Conservation (phyloP, 148 eudicot genomes). For the Chenopodium formosanum region DNA sequence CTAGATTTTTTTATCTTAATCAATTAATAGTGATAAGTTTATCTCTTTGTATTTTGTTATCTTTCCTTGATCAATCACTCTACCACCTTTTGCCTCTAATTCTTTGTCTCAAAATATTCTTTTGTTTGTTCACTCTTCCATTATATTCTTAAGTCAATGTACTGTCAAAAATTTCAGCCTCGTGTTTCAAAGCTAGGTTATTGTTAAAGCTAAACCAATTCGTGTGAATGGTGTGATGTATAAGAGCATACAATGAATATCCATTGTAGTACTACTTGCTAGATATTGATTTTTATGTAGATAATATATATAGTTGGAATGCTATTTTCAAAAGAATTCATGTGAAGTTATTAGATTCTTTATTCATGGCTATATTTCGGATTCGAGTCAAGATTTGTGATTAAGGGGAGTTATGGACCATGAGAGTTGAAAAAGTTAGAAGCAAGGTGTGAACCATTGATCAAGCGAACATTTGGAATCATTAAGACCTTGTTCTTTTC, state of each 20-base stretch:
- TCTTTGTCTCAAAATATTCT: not conserved
- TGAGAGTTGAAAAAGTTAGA: too few relatives aligned
- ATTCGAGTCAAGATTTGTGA: not conserved
- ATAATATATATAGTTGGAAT: not conserved
- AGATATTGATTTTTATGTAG: not conserved
- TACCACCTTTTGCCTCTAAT: slow-evolving; percentile 15
- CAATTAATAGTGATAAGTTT: not conserved
- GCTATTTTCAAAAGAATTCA: not conserved
- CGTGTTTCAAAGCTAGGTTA: not conserved
- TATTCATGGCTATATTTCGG: not conserved
- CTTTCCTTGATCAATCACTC: not conserved
- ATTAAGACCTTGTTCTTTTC: not conserved
- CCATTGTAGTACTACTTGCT: not conserved
- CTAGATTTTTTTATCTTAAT: not conserved
- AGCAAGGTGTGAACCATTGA: not conserved
- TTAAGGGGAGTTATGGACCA: too few relatives aligned
- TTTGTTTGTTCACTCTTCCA: not conserved
- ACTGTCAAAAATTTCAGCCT: not conserved
- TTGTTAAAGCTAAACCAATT: not conserved
- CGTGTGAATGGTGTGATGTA: not conserved
- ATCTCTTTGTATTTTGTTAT: not conserved
- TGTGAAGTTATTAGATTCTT: not conserved
- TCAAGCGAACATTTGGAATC: not conserved
- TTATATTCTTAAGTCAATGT: not conserved
- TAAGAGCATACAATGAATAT: not conserved